Conservation (phyloP, 2,329 filamentous ascomycete species). For the Colletotrichum somersetense region DNA sequence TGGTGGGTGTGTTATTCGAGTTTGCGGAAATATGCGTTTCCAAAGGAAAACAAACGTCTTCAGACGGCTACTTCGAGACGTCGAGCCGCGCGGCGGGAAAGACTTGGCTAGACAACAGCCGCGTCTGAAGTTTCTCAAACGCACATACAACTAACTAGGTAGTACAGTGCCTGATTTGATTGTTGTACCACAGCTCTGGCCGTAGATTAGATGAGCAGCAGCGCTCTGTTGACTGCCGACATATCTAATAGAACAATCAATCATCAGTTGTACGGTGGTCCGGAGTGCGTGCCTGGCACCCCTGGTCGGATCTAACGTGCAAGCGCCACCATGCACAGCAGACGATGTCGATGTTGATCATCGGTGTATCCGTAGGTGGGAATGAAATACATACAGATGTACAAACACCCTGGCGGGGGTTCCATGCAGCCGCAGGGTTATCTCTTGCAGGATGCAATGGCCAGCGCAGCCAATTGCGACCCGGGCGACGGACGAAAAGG, state of each 20-base stretch:
- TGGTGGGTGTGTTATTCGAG: constrained; percentile 17
- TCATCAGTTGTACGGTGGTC: neutral
- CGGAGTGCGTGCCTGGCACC: neutral
- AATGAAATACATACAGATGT: too few species aligned
- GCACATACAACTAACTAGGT: neutral
- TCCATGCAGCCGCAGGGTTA: constrained; percentile 3
- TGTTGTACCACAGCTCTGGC: neutral
- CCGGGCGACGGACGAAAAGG: constrained; percentile 27
- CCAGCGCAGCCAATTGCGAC: constrained; percentile 23
- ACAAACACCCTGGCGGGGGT: neutral
- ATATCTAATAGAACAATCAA: too few species aligned
- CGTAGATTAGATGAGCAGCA: neutral
- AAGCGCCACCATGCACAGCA: neutral
- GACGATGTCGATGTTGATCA: neutral
- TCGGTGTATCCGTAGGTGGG: neutral
- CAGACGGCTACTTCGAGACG: constrained; percentile 2
- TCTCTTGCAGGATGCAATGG: neutral
- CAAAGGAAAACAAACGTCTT: neutral
- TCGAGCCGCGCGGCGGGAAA: constrained; percentile 11
- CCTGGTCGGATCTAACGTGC: neutral
- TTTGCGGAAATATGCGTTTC: neutral
- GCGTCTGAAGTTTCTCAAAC: constrained; percentile 16
- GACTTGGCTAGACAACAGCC: constrained; percentile 3
- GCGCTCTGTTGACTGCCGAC: neutral
- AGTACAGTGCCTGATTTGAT: constrained; percentile 9